Conservation (phyloP, 352 stramenopile species). For the Phytopythium aichiense region DNA sequence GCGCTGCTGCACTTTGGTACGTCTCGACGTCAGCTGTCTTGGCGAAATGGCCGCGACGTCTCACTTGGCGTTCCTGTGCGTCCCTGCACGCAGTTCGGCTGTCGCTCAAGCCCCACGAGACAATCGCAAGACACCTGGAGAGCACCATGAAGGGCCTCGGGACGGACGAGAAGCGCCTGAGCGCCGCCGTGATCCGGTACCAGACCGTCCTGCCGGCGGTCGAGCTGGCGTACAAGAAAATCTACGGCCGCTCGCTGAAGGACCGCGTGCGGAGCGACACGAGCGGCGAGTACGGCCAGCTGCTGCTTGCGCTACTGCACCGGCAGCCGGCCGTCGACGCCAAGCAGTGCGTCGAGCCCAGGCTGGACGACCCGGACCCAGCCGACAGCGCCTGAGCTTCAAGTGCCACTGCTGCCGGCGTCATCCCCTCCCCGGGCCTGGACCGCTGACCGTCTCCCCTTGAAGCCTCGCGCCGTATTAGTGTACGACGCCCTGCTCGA, state of each 20-base stretch:
- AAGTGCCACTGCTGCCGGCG: not conserved
- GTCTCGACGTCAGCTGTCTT: conserved; percentile 2
- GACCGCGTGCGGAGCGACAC: conserved; percentile 52
- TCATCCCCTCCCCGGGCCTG: not conserved
- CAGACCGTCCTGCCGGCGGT: conserved; percentile 39
- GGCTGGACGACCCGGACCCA: not conserved
- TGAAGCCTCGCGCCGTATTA: not conserved
- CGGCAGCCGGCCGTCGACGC: conserved; percentile 14
- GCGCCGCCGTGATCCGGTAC: conserved; percentile 50
- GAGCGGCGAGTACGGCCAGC: conserved; percentile 46
- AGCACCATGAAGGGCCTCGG: conserved; percentile 51
- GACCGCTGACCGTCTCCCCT: not conserved
- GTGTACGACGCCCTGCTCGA: not conserved
- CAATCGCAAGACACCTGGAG: conserved; percentile 50
- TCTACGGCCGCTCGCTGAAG: conserved; percentile 37
- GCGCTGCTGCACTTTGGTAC: conserved; percentile 63
- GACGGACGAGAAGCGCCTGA: conserved; percentile 58
- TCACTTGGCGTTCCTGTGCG: conserved; percentile 9
- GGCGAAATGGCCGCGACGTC: conserved; percentile 1
- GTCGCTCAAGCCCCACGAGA: conserved; percentile 42
- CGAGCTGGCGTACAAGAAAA: conserved; percentile 34
- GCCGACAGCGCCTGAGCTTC: conserved; percentile 5
- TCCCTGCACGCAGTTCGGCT: conserved; percentile 34
- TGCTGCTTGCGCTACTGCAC: conserved; percentile 49
- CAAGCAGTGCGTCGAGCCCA: not conserved